A percentile compares a stretch with the other conserved stretches of the same genome.
Evolutionary conservation across 805 yeast genomes (phyloP).

Genomic region (Starmerella kuoi): DNA sequence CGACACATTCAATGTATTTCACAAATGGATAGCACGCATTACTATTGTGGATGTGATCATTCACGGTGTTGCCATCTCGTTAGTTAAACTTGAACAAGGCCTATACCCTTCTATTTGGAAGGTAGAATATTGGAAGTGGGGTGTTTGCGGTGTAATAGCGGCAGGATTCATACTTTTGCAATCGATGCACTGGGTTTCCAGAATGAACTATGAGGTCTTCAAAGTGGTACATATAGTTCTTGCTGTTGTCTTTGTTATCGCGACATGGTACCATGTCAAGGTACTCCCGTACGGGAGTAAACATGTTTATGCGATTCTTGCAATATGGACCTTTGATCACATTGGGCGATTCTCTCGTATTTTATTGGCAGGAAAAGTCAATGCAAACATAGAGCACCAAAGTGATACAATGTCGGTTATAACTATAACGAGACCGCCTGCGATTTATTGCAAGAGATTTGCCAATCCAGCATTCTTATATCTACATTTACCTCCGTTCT

Average conservation of each 20-base stretch:
- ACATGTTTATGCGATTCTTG: conserved; percentile 27
- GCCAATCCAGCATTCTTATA: conserved; percentile 39
- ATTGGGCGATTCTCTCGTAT: conserved; percentile 43
- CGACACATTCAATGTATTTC: conserved; percentile 38
- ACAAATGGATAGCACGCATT: conserved; percentile 52
- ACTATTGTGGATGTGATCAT: conserved; percentile 39
- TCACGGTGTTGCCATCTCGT: conserved; percentile 40
- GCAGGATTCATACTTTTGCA: conserved; percentile 38
- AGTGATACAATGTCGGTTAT: conserved; percentile 27
- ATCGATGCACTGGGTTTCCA: conserved; percentile 41
- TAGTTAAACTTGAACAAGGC: conserved; percentile 24
- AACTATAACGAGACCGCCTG: conserved; percentile 34
- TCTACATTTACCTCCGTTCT: conserved; percentile 40
- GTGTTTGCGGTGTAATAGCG: conserved; percentile 34
- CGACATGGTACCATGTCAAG: conserved; percentile 44
- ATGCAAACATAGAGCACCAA: conserved; percentile 18
- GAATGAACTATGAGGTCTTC: conserved; percentile 45
- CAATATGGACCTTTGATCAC: conserved; percentile 61
- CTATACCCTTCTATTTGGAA: conserved; percentile 23
- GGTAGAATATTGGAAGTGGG: conserved; percentile 26
- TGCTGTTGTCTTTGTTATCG: conserved; percentile 44
- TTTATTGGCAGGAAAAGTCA: conserved; percentile 39
- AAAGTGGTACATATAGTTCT: conserved; percentile 43
- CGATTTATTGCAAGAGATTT: conserved; percentile 23
- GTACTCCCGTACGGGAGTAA: conserved; percentile 13